Evolutionary conservation across 2,329 filamentous ascomycete genomes (phyloP).

Genomic region (Shiraia sp.): DNA sequence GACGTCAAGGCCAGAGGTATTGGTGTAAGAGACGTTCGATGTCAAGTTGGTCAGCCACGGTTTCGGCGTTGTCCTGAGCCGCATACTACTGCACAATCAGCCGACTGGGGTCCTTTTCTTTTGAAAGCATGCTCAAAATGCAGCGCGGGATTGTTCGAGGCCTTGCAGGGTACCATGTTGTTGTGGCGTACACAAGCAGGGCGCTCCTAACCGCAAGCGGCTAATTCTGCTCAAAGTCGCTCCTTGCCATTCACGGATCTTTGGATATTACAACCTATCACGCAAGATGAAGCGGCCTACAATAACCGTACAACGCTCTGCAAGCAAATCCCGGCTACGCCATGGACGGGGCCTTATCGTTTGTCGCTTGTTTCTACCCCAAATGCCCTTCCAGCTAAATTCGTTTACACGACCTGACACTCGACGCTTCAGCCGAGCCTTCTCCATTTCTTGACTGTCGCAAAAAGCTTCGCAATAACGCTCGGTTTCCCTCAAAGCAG

Average conservation of each 20-base stretch:
- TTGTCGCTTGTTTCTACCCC: background rate
- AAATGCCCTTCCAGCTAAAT: constrained; percentile 2
- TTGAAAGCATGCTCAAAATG: constrained; percentile 10
- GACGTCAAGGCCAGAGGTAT: background rate
- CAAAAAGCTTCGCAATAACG: constrained; percentile 34
- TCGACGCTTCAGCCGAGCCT: constrained; percentile 37
- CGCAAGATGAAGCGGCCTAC: constrained; percentile 8
- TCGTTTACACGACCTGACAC: constrained; percentile 22
- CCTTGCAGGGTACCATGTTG: constrained; percentile 8
- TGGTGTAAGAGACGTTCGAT: background rate
- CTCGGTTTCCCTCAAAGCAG: constrained; percentile 19
- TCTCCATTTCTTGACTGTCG: constrained; percentile 37
- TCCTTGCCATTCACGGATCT: constrained; percentile 19
- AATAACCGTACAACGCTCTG: constrained; percentile 5
- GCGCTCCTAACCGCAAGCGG: constrained; percentile 21
- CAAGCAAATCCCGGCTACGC: background rate
- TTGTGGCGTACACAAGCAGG: constrained; percentile 19
- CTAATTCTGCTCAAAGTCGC: constrained; percentile 35
- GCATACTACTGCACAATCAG: constrained; percentile 16
- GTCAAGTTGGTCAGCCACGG: constrained; percentile 15
- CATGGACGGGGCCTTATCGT: constrained; percentile 1
- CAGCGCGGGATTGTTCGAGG: constrained; percentile 9
- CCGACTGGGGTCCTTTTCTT: constrained; percentile 1
- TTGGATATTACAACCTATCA: constrained; percentile 11
- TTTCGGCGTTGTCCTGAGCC: constrained; percentile 7